These are phyloP conservation scores for Linnemannia hyalina DNA, from an alignment of 192 early-diverging fungal species.

Conservation along the genomic window DNA sequence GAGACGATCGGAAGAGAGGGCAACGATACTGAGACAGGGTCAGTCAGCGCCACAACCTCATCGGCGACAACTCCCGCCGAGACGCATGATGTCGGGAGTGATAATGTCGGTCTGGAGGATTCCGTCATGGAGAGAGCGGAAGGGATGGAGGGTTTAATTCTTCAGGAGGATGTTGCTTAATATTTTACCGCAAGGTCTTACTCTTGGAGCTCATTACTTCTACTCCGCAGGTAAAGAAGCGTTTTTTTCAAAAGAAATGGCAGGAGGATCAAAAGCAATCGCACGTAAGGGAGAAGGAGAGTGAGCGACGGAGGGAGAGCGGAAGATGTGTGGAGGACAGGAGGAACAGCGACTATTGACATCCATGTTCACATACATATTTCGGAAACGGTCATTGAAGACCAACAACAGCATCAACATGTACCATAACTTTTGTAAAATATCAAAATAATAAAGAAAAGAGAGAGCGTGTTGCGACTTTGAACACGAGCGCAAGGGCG, in stretches of 20 bases:
- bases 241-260: background rate
- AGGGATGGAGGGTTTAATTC: constrained; percentile 2
- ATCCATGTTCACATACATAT: background rate
- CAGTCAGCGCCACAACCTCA: background rate
- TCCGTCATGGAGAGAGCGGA: background rate
- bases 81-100: background rate
- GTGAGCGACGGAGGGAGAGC: background rate
- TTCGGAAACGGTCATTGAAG: background rate
- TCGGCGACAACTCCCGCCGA: background rate
- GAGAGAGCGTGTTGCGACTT: background rate
- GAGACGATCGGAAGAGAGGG: background rate
- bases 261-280: background rate
- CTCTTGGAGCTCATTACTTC: background rate
- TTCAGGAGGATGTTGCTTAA: background rate
- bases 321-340: background rate
- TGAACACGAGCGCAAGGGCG: background rate
- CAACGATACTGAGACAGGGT: background rate
- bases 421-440: background rate
- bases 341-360: background rate
- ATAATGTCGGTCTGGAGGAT: background rate
- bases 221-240: background rate
- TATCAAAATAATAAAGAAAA: background rate
- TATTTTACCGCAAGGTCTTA: background rate
- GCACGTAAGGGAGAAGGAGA: background rate
- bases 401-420: background rate